Evolutionary conservation across 2,329 filamentous ascomycete species (phyloP).

Genomic region (Botrytis paeoniae): DNA sequence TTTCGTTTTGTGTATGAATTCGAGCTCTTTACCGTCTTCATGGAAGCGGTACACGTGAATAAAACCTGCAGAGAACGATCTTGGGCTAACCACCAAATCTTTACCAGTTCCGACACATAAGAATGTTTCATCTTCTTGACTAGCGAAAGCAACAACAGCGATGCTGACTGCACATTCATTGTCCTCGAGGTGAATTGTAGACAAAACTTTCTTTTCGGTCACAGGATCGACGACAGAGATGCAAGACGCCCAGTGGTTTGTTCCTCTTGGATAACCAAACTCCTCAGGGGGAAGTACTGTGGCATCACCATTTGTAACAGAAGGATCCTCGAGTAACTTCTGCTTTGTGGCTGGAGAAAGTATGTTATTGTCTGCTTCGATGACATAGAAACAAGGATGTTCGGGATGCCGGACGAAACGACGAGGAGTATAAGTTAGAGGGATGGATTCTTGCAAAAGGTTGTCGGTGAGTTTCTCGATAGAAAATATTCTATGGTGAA

Average conservation of each 20-base stretch:
- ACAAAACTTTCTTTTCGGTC: conserved; percentile 67
- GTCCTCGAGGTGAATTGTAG: conserved; percentile 76
- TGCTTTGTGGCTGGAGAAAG: conserved; percentile 74
- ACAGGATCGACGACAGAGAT: conserved; percentile 88
- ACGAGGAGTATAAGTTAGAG: conserved; percentile 85
- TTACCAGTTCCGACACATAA: conserved; percentile 93
- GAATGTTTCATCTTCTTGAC: conserved; percentile 84
- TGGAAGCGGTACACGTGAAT: conserved; percentile 91
- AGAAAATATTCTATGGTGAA: conserved; percentile 71
- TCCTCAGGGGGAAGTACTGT: conserved; percentile 70
- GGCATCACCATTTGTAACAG: conserved; percentile 69
- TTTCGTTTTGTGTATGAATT: conserved; percentile 96
- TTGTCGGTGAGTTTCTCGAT: conserved; percentile 84
- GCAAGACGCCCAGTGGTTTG: conserved; percentile 91
- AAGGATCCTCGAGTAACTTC: conserved; percentile 71
- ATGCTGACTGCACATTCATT: conserved; percentile 92
- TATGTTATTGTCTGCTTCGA: conserved; percentile 90
- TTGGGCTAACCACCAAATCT: conserved; percentile 77
- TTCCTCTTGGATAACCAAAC: conserved; percentile 83
- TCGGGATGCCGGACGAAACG: conserved; percentile 86
- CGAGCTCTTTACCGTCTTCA: conserved; percentile 80
- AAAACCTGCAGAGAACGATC: conserved; percentile 73
- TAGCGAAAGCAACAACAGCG: conserved; percentile 79
- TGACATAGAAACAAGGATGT: conserved; percentile 85
- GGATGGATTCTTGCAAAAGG: conserved; percentile 79